Evolutionary conservation across 2,329 filamentous ascomycete species (phyloP).

Genomic region (Curvularia verruculosa): DNA sequence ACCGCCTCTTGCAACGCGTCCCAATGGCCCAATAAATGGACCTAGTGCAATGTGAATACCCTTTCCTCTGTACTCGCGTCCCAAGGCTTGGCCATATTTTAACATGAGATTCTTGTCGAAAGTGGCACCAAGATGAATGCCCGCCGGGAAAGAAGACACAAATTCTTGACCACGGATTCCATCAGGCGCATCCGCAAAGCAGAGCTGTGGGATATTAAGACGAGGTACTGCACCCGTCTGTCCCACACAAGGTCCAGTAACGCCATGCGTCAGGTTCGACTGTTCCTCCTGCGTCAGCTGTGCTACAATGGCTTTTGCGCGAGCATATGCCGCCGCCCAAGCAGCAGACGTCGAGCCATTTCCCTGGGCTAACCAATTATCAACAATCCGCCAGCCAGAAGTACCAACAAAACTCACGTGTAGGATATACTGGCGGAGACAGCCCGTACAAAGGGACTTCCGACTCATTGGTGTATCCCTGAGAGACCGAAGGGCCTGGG

Average conservation of each 20-base stretch:
- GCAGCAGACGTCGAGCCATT: slow-evolving; percentile 31
- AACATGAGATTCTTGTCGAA: slow-evolving; percentile 75
- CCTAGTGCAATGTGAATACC: slow-evolving; percentile 73
- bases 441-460: slow-evolving; percentile 38
- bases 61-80: slow-evolving; percentile 73
- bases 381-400: not conserved
- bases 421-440: slow-evolving; percentile 41
- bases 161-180: slow-evolving; percentile 43
- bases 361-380: slow-evolving; percentile 24
- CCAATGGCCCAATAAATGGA: slow-evolving; percentile 71
- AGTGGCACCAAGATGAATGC: slow-evolving; percentile 63
- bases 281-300: slow-evolving; percentile 54
- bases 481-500: slow-evolving; percentile 14
- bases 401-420: slow-evolving; percentile 22
- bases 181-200: slow-evolving; percentile 49
- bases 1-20: slow-evolving; percentile 72
- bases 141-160: slow-evolving; percentile 41
- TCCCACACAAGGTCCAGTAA: slow-evolving; percentile 41
- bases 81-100: slow-evolving; percentile 68
- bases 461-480: slow-evolving; percentile 36
- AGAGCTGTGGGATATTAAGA: slow-evolving; percentile 47
- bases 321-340: slow-evolving; percentile 40
- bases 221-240: slow-evolving; percentile 47
- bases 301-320: slow-evolving; percentile 49
- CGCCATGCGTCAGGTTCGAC: slow-evolving; percentile 49